Conservation (phyloP, 2,329 filamentous ascomycete species). For the Diaporthe vaccinii region DNA sequence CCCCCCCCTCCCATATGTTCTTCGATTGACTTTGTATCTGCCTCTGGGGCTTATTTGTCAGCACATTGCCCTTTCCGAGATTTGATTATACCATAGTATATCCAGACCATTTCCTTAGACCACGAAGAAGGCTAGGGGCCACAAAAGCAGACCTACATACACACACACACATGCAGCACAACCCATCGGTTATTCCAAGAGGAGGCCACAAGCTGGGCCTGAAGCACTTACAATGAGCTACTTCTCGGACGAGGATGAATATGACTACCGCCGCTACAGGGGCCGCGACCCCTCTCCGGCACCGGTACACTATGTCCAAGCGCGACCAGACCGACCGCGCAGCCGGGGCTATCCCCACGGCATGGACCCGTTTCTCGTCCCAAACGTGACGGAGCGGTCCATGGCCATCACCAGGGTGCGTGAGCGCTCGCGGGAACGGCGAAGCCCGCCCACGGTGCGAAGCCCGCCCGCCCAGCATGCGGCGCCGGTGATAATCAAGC, state of each 20-base stretch:
- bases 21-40: neutral
- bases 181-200: neutral
- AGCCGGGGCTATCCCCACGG: slow-evolving; percentile 58
- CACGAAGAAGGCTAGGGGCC: neutral
- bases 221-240: slow-evolving; percentile 48
- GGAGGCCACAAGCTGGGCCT: neutral
- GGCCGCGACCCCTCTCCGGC: slow-evolving; percentile 57
- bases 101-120: neutral
- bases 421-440: slow-evolving; percentile 61
- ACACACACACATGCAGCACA: neutral
- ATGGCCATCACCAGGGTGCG: slow-evolving; percentile 59
- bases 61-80: neutral
- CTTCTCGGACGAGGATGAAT: slow-evolving; percentile 68
- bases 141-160: slow-evolving; percentile 17
- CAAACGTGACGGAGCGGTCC: slow-evolving; percentile 57
- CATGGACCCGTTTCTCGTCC: slow-evolving; percentile 56
- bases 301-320: slow-evolving; percentile 62
- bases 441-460: slow-evolving; percentile 54
- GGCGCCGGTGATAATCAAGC: slow-evolving; percentile 69
- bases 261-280: slow-evolving; percentile 62
- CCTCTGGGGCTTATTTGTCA: slow-evolving; percentile 27
- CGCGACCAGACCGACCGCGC: slow-evolving; percentile 52
- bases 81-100: neutral
- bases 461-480: slow-evolving; percentile 50
- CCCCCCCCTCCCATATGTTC: slow-evolving; percentile 9